Evolutionary conservation across 139 green algal genomes (phyloP).

Genomic region (Chlorella sp.): DNA sequence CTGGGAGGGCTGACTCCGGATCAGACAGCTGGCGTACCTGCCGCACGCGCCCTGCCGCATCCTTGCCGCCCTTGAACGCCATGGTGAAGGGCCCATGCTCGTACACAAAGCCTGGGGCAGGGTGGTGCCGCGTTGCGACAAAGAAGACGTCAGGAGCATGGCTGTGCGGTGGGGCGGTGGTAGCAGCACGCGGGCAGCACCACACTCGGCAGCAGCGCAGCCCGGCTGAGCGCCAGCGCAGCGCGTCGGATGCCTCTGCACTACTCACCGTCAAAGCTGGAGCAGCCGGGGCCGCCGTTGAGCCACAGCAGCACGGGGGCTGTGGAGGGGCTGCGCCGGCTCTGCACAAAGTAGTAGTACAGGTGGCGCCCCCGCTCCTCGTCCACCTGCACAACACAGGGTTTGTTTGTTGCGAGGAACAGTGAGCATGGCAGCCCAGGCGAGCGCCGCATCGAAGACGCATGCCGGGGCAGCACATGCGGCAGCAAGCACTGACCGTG

Average conservation of each 20-base stretch:
- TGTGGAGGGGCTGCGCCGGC: constrained; percentile 17
- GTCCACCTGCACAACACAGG: too few species aligned
- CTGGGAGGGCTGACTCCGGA: not conserved
- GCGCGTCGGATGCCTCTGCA: too few species aligned
- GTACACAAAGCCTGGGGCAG: constrained; percentile 60
- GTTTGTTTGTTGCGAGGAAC: too few species aligned
- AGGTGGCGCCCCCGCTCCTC: constrained; percentile 32
- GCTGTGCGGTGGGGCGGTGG: not conserved
- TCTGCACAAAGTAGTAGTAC: constrained; percentile 61
- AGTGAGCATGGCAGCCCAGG: not conserved
- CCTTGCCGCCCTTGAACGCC: constrained; percentile 29
- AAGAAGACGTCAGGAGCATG: not conserved
- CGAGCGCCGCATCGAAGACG: not conserved
- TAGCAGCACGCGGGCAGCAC: not conserved
- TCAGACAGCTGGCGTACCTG: constrained; percentile 36
- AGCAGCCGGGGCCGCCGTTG: constrained; percentile 57
- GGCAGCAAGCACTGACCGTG: constrained; percentile 46
- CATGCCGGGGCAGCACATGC: not conserved
- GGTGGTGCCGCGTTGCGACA: too few species aligned
- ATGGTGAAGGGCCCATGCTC: constrained; percentile 66
- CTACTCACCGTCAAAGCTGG: constrained; percentile 27
- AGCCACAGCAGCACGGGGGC: constrained; percentile 78
- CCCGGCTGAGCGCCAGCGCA: too few species aligned
- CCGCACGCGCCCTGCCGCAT: constrained; percentile 29
- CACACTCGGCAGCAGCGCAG: not conserved